Evolutionary conservation across 2,329 filamentous ascomycete species (phyloP), one percentile per base, ranked within the genome.

Genomic region (Dactylellina haptotyla): DNA sequence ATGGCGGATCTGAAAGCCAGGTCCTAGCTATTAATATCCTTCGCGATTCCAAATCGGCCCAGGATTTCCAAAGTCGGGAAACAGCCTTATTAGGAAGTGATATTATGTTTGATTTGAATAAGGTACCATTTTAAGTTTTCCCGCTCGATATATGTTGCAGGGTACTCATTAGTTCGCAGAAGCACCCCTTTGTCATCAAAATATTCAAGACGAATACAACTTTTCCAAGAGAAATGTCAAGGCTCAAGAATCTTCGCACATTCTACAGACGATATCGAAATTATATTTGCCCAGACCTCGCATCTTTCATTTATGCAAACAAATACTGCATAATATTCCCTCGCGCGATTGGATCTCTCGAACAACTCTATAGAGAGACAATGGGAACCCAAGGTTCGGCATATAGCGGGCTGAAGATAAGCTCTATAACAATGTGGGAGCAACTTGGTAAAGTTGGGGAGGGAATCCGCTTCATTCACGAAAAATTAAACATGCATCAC

Each of bases 181-280:
- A 2, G 14, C 39, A 61, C 16, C 57, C 57, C 4, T 61, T 61
- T 25, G 57, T 61, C 4, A 61, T 61, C 4, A 61, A 61, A 32
- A 39, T 61, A 6, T 50, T 61, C n/a, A 46, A 28, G 16, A 28
- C 23, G 9, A 48, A 26, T 8, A 25, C 9, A 2, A 26, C 20
- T 3, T 41, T 25, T 2, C 25, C 32, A 37, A 34, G 28, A 26
- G 57, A 50, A 32, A 37, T 61, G n/a, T 8, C 34, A 37, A 25
- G 10, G 8, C 57, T 61, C 8, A 46, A 37, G 10, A 23, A 20
- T 34, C 34, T 37, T 6, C 25, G 43, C 48, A 34, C 25, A 37
- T 12, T 10, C 9, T 6, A 50, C 30, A 23, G 14, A 12, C 16
- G 25, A 14, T 14, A 45, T 23, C 14, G 41, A 25, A 23, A 50